Conservation (phyloP, 768 basidiomycete species). For the Kondoa malvinella region DNA sequence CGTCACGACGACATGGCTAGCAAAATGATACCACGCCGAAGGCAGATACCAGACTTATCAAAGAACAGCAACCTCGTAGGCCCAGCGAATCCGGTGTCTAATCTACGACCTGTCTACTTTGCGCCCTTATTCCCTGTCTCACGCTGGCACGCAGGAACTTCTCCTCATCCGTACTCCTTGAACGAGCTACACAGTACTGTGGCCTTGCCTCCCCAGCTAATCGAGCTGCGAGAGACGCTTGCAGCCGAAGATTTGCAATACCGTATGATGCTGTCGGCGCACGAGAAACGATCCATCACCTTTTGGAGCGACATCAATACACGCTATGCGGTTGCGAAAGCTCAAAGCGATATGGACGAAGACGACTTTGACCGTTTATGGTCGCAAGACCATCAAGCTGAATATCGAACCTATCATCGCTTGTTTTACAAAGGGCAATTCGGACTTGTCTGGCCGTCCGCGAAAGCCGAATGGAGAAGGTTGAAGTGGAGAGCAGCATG, state of each 20-base stretch:
- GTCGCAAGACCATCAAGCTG: neutral
- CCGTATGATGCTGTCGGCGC: neutral
- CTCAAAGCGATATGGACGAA: neutral
- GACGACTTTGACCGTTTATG: neutral
- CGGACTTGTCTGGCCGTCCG: constrained; percentile 2
- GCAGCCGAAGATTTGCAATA: neutral
- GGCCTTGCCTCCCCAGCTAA: neutral
- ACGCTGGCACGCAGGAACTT: neutral
- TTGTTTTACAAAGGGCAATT: neutral
- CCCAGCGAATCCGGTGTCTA: neutral
- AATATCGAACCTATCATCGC: neutral
- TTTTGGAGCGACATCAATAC: constrained; percentile 8
- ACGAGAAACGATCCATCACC: neutral
- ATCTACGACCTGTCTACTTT: neutral
- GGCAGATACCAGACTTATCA: neutral
- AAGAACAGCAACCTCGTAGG: neutral
- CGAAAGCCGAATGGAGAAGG: neutral
- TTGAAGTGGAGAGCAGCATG: neutral
- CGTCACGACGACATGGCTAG: no score
- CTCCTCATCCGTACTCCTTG: neutral
- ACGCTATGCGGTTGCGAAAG: neutral
- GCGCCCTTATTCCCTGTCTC: neutral
- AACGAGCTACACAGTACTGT: neutral
- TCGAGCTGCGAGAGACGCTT: neutral
- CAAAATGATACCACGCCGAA: no score